phyloP scores from a whole-genome alignment of 352 stramenopile genomes.

The Salisapilia sapeloensis region DNA sequence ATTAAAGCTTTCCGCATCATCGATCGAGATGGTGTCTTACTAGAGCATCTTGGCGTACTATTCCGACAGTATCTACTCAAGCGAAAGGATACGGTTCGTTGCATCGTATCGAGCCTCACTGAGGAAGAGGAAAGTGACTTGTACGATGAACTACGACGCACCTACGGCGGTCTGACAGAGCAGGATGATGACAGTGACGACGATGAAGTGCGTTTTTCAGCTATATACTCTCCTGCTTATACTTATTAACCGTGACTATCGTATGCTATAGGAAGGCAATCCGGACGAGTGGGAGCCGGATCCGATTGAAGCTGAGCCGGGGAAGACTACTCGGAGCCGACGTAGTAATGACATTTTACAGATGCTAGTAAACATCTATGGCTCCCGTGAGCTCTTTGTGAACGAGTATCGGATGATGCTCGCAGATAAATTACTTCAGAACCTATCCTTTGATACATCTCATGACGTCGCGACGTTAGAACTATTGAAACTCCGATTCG shows the following conservation, averaged over 20 bases:
- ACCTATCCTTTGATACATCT: slow-evolving; percentile 90
- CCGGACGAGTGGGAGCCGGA: slow-evolving; percentile 86
- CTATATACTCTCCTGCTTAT: not conserved
- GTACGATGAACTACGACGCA: slow-evolving; percentile 89
- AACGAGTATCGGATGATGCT: slow-evolving; percentile 97
- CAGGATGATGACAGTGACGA: slow-evolving; percentile 87
- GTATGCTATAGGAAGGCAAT: slow-evolving; percentile 29
- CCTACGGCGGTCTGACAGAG: slow-evolving; percentile 85
- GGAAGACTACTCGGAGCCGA: slow-evolving; percentile 56
- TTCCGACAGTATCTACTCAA: slow-evolving; percentile 84
- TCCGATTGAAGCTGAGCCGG: slow-evolving; percentile 68
- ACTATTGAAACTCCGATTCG: slow-evolving; percentile 94
- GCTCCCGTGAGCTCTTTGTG: slow-evolving; percentile 96
- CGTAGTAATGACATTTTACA: slow-evolving; percentile 91
- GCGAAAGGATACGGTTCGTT: slow-evolving; percentile 92
- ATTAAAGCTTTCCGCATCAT: slow-evolving; percentile 93
- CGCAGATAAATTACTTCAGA: slow-evolving; percentile 91
- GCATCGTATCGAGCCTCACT: slow-evolving; percentile 89
- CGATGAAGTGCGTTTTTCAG: slow-evolving; percentile 48
- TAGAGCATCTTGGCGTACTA: slow-evolving; percentile 73
- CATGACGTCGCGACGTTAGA: slow-evolving; percentile 90
- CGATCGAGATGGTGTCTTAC: slow-evolving; percentile 84
- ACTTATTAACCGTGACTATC: not conserved
- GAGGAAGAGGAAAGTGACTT: slow-evolving; percentile 86
- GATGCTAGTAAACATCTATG: slow-evolving; percentile 97